Evolutionary conservation across 1,284 basidiomycete species (phyloP), one percentile per base, ranked within the genome.

Genomic region (Erythrobasidium hasegawianum): DNA sequence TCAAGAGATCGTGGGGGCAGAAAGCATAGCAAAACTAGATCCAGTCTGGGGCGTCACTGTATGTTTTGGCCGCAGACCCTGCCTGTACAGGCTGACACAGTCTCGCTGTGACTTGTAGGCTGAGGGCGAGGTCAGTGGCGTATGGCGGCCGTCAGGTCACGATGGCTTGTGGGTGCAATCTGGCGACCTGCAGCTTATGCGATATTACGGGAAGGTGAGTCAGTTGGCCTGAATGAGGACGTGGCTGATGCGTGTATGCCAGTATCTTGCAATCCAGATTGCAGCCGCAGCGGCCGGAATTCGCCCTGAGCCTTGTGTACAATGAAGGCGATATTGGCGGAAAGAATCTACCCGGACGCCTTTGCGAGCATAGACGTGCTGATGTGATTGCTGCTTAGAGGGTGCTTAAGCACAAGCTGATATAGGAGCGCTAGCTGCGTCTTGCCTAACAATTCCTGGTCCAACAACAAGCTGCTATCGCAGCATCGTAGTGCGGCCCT

Each of bases 181-280:
- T n/a, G 62, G 62, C 27, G 62, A 65, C 27, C 27, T 65, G 2
- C 62, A 65, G 39, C 47, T 47, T 13, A 65, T 65, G 62, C 18
- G 62, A 10, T 56, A 3, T 27, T 40, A 56, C 10, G 54, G 54
- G 13, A 29, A 53, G 13, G 11, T 50, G 13, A 11, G 11, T 14
- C n/a, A n/a, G n/a, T n/a, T n/a, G n/a, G n/a, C n/a, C n/a, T n/a
- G n/a, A n/a, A n/a, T n/a, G n/a, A n/a, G 11, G 40, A 41, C n/a
- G 11, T 41, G 40, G 40, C 11, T n/a, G 40, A 41, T 41, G n/a
- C 11, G 11, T 41, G 40, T 11, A 11, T 41, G 40, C 11, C 49
- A 50, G 50, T 53, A 22, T 16, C 26, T 53, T 22, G 38, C 61
- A 29, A n/a, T 56, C 2, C 53, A 64, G n/a, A 39, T 64, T 27